Evolutionary conservation across 164 flowering plant genomes (phyloP), one percentile per base, ranked within the genome.

Genomic region (Sextonia rubra): DNA sequence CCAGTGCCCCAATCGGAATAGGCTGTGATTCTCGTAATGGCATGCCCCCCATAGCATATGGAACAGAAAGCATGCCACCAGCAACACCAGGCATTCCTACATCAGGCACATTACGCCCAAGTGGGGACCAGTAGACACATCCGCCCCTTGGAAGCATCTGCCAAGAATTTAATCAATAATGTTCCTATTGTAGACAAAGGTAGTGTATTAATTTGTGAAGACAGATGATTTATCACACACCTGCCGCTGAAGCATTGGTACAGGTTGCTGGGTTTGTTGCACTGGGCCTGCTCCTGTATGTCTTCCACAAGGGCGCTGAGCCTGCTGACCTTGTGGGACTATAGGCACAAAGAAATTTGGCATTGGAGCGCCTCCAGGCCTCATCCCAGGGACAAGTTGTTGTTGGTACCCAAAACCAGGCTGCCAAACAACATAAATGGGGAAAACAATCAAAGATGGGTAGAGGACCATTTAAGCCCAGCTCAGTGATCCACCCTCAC

Each of bases 371-470:
- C 87, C 93, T 58, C 84, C 90, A 67, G 94, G 97, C 82, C 97
- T 87, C 93, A 90, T 90, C 47, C 91, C 94, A 62, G 93, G 90
- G 74, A 91, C 88, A 56, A 90, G 85, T 75, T 90, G 97, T 81
- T 87, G 97, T 79, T 90, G 97, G 77, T 87, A 91, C 48, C 94
- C 97, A 81, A 83, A 90, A 65, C 91, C 90, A 79, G 89, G 88
- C 93, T 89, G 75, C 62, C 12, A 74, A 56, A 64, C 22, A 27
- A 17, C 14, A 14, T 18, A 27, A 18, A 29, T 20, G 27, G 27
- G n/a, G 64, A 61, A 61, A 29, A 20, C 27, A 17, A 15, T 14
- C 26, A 11, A 61, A 15, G 14, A n/a, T 2, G 65, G 60, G 18
- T 56, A 56, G 60, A 15, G 11, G 65, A 12, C 29, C 15, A 11